Conservation (phyloP, 2,329 filamentous ascomycete species). For the Xylariaceae sp. region DNA sequence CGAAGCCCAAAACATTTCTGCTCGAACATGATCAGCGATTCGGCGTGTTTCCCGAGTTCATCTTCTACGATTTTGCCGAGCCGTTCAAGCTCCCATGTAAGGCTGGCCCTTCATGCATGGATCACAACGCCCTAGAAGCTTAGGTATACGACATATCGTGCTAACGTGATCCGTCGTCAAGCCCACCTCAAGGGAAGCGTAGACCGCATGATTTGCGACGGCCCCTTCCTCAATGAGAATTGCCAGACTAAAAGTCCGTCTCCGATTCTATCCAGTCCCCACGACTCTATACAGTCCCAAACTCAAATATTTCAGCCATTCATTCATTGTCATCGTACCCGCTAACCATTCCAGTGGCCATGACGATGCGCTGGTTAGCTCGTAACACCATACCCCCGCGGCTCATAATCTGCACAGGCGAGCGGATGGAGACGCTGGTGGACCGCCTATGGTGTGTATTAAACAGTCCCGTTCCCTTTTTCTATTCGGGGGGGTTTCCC, state of each 20-base stretch:
- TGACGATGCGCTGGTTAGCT: constrained; percentile 71
- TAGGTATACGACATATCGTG: too few relatives aligned
- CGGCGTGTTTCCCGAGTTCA: constrained; percentile 67
- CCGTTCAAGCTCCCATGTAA: constrained; percentile 62
- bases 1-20: constrained; percentile 57
- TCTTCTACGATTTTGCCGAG: constrained; percentile 69
- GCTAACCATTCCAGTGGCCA: constrained; percentile 48
- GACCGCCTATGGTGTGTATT: constrained; percentile 49
- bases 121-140: too few relatives aligned
- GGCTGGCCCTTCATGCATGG: constrained; percentile 19
- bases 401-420: constrained; percentile 71
- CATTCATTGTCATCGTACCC: too few relatives aligned
- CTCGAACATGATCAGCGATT: constrained; percentile 75
- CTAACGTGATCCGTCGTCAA: constrained; percentile 17
- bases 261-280: neutral
- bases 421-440: constrained; percentile 66
- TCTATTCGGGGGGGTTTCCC: too few relatives aligned
- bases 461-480: neutral
- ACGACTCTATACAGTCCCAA: neutral
- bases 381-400: constrained; percentile 36
- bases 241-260: constrained; percentile 71
- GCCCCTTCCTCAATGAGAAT: constrained; percentile 74
- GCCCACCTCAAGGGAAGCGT: constrained; percentile 58
- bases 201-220: constrained; percentile 70
- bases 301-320: neutral